phyloP scores from a whole-genome alignment of 2,329 filamentous ascomycete genomes.

The Trichoderma sp. region DNA sequence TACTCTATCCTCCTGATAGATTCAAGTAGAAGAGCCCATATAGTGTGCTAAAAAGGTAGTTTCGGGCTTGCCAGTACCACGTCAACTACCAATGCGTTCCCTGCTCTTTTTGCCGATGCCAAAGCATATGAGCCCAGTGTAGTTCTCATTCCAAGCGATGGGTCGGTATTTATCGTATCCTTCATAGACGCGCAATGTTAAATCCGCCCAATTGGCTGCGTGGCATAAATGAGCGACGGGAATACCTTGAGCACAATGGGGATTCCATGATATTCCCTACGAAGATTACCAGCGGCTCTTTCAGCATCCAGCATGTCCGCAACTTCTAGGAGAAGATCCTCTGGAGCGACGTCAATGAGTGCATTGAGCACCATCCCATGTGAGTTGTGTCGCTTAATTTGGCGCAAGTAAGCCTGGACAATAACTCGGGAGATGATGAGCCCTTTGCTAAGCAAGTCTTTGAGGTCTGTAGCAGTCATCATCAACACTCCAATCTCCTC shows the following conservation, averaged over 20 bases:
- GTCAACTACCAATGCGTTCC: neutral
- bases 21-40: neutral
- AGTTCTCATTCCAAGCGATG: neutral
- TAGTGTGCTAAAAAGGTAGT: neutral
- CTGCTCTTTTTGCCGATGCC: neutral
- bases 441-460: neutral
- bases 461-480: neutral
- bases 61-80: neutral
- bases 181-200: neutral
- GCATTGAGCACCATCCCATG: neutral
- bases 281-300: neutral
- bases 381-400: neutral
- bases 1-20: neutral
- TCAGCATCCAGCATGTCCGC: neutral
- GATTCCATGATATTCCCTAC: neutral
- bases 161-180: neutral
- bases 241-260: neutral
- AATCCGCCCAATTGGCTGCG: neutral
- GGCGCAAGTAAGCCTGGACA: neutral
- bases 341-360: neutral
- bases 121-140: neutral
- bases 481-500: neutral
- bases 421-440: neutral
- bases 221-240: rapidly evolving
- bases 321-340: neutral